phyloP scores from a whole-genome alignment of 305 asterid species.

The Stenogyne calaminthoides region DNA sequence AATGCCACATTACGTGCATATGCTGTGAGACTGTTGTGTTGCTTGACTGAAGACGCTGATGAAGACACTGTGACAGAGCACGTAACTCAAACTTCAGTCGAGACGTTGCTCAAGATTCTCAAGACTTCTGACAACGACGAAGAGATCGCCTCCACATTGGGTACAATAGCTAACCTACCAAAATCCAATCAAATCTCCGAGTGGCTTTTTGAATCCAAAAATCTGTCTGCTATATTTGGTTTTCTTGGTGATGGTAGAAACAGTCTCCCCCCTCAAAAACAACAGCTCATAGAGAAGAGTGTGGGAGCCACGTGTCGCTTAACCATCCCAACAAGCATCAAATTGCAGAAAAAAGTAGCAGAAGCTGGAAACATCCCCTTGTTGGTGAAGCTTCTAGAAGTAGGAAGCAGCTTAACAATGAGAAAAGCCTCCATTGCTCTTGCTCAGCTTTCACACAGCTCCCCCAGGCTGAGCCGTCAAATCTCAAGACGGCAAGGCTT shows the following conservation, averaged over 20 bases:
- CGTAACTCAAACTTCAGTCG: conserved; percentile 44
- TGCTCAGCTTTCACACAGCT: conserved; percentile 53
- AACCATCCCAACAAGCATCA: conserved; percentile 40
- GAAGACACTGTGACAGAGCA: conserved; percentile 39
- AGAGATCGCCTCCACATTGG: conserved; percentile 58
- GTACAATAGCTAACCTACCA: conserved; percentile 61
- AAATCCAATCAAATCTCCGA: conserved; percentile 42
- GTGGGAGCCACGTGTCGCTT: conserved; percentile 60
- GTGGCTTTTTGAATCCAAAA: conserved; percentile 57
- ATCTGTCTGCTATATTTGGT: conserved; percentile 37
- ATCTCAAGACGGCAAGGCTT: conserved; percentile 44
- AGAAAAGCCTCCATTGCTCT: conserved; percentile 51
- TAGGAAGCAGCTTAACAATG: conserved; percentile 47
- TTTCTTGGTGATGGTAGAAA: conserved; percentile 35
- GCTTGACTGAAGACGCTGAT: conserved; percentile 48
- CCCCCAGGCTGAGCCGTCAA: conserved; percentile 44
- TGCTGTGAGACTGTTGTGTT: conserved; percentile 52
- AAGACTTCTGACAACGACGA: conserved; percentile 45
- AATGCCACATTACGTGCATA: conserved; percentile 46
- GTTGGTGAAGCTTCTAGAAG: conserved; percentile 53
- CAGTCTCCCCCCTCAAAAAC: conserved; percentile 30
- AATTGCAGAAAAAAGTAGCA: conserved; percentile 54
- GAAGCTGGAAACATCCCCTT: conserved; percentile 50
- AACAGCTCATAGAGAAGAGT: conserved; percentile 50
- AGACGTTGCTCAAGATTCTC: conserved; percentile 47